Base-by-base conservation (phyloP, 148 eudicot genomes). In the Polygonum maritimum region DNA sequence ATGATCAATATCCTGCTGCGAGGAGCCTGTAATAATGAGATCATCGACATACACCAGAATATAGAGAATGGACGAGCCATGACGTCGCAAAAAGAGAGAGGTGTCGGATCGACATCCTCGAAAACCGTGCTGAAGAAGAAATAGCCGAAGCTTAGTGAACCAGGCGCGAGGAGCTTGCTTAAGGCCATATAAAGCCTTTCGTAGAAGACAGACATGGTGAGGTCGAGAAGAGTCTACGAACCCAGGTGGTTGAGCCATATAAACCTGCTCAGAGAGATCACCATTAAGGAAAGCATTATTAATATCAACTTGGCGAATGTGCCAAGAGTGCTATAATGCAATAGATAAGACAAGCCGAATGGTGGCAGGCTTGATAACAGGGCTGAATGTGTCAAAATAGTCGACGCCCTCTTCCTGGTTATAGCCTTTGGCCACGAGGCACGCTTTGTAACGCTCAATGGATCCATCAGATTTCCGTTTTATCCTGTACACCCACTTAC, bases 341-440 rank as follows among this genome's bases (percentile, higher is more conserved):
- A 26, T 26, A 26, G 31, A 26, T 26, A 26, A 26, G 31, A 26
- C 31, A 26, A 26, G 31, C 31, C 31, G 31, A 26, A 26, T 57
- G 12, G 71, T 76, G 2, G 39, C 2, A 13, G 70, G 38, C 19
- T 76, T 76, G 6, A 76, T 18, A 7, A 76, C 78, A 4, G 70
- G 78, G 19, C 70, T 55, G 10, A 76, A 60, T 2, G 77, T 75
- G 18, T 76, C 78, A 14, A 36, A 31, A 21, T 22, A 78, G 12
- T 78, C 80, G 7, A 74, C 12, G 16, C 73, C 80, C 9, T 57
- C 71, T 2, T 7, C 19, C 22, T 78, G 77, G 62, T 22, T 3
- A 60, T 33, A 78, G 2, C 80, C 80, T 73, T 69, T 67, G 7
- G 74, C 74, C 22, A 77, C 79, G 11, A 77, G 12, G 5, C 79